Conservation (phyloP, 2,329 filamentous ascomycete species). For the Mycosphaerella sp. region DNA sequence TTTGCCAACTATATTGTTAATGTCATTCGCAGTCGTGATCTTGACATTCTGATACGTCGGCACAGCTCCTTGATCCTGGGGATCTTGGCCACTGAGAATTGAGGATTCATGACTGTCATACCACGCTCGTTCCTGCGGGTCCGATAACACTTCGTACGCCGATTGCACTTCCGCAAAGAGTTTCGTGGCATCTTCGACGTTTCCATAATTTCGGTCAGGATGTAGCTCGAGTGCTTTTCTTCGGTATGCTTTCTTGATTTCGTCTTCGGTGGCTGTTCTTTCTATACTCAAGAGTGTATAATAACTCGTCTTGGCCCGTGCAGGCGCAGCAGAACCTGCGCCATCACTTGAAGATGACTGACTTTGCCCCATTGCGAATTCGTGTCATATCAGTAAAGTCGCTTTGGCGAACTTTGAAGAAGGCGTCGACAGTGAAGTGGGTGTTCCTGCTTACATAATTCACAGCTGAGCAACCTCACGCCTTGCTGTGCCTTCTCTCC, state of each 20-base stretch:
- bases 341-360: conserved; percentile 38
- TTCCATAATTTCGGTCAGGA: conserved; percentile 85
- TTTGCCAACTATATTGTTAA: conserved; percentile 68
- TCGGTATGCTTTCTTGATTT: conserved; percentile 94
- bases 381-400: too few relatives aligned
- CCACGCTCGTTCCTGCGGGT: conserved; percentile 93
- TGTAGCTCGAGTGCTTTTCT: conserved; percentile 87
- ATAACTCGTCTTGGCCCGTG: conserved; percentile 63
- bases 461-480: too few relatives aligned
- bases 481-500: too few relatives aligned
- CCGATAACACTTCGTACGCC: conserved; percentile 92
- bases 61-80: conserved; percentile 43
- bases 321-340: conserved; percentile 23
- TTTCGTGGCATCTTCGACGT: conserved; percentile 74
- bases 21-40: conserved; percentile 73
- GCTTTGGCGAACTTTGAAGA: too few relatives aligned
- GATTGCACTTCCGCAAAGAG: conserved; percentile 88
- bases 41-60: conserved; percentile 64
- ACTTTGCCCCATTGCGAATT: conserved; percentile 40
- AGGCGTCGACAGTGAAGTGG: too few relatives aligned
- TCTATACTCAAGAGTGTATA: conserved; percentile 78
- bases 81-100: conserved; percentile 65
- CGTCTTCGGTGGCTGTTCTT: conserved; percentile 68
- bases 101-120: conserved; percentile 91
- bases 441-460: too few relatives aligned